Evolutionary conservation across 768 basidiomycete species (phyloP).

Genomic region (Hypholoma sublateritium): DNA sequence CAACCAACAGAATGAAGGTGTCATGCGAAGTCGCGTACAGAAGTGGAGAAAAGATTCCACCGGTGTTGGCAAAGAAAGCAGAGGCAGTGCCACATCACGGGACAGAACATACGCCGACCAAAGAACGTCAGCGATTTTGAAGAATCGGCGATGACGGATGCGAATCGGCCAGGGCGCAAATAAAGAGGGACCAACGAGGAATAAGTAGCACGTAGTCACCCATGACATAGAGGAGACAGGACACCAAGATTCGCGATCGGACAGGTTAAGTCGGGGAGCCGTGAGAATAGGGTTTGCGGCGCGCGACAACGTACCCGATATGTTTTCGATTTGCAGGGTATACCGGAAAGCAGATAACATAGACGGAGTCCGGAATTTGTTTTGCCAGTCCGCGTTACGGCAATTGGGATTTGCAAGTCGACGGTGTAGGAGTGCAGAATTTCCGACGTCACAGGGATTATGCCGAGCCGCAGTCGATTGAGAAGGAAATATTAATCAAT

Average conservation of each 20-base stretch:
- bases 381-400: no score
- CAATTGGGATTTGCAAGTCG: no score
- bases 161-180: no score
- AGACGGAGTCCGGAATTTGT: no score
- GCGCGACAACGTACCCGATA: no score
- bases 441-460: no score
- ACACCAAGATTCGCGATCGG: neutral
- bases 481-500: no score
- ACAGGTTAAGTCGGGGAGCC: neutral
- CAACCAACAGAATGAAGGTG: constrained; percentile 7
- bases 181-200: neutral
- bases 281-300: neutral
- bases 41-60: constrained; percentile 4
- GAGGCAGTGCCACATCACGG: constrained; percentile 19
- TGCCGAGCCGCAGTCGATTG: no score
- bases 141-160: no score
- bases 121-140: neutral
- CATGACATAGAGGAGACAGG: neutral
- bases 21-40: neutral
- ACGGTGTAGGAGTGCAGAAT: no score
- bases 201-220: neutral
- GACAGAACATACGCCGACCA: constrained; percentile 7
- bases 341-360: no score
- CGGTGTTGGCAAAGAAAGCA: constrained; percentile 5
- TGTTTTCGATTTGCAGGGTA: no score